These are phyloP conservation scores for Tuber brumale DNA, from an alignment of 495 filamentous ascomycete species.

Conservation along the genomic window DNA sequence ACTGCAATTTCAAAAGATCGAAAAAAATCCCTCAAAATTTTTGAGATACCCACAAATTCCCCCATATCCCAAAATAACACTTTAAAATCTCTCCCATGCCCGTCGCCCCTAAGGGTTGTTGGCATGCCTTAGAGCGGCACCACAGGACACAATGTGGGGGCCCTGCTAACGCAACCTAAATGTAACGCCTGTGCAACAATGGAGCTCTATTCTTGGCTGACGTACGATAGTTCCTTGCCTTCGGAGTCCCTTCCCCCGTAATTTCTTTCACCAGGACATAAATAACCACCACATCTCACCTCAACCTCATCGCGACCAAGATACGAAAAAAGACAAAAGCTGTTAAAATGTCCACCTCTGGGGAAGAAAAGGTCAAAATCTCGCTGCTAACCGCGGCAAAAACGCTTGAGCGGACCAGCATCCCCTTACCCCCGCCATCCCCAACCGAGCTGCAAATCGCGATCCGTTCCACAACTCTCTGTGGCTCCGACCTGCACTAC, in stretches of 20 bases:
- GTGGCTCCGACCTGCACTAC: conserved; percentile 79
- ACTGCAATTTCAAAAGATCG: background rate
- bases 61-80: background rate
- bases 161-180: background rate
- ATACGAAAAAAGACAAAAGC: background rate
- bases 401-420: conserved; percentile 45
- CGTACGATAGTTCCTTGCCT: background rate
- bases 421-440: conserved; percentile 44
- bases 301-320: background rate
- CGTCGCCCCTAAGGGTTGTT: background rate
- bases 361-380: conserved; percentile 41
- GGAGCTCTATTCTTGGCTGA: background rate
- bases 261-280: background rate
- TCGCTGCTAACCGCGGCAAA: conserved; percentile 54
- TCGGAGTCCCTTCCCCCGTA: background rate
- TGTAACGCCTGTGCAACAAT: background rate
- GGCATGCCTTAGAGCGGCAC: background rate
- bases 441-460: conserved; percentile 64
- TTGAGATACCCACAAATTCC: background rate
- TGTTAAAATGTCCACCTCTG: background rate
- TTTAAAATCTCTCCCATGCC: background rate
- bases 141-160: background rate
- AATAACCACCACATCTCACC: background rate
- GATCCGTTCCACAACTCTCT: conserved; percentile 69
- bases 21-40: background rate